These are phyloP conservation scores for Calocybe indica DNA, from an alignment of 768 basidiomycete genomes.

Conservation along the genomic window DNA sequence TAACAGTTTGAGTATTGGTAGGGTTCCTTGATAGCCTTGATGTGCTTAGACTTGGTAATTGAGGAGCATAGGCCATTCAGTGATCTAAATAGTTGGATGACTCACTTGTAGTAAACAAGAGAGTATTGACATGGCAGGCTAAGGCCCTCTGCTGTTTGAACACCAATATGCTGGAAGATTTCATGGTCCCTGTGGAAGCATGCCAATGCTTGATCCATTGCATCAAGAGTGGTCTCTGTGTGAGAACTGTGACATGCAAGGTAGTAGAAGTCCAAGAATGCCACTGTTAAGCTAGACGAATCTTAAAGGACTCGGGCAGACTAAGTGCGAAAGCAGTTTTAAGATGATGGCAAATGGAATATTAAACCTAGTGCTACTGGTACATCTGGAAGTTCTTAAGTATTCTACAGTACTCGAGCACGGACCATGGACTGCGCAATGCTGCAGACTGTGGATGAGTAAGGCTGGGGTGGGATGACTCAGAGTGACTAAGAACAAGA, in stretches of 20 bases:
- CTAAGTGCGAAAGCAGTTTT: too few relatives aligned
- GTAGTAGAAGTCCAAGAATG: slow-evolving; percentile 25
- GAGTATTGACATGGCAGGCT: slow-evolving; percentile 15
- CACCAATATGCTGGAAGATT: slow-evolving; percentile 13
- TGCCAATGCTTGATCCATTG: slow-evolving; percentile 13
- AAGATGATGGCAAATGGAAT: too few relatives aligned
- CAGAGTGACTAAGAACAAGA: too few relatives aligned
- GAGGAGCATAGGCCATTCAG: slow-evolving; percentile 25
- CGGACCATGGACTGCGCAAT: too few relatives aligned
- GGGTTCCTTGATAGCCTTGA: slow-evolving; percentile 25
- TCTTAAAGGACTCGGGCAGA: too few relatives aligned
- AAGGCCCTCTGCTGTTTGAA: slow-evolving; percentile 2
- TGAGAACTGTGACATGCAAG: slow-evolving; percentile 14
- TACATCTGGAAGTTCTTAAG: too few relatives aligned
- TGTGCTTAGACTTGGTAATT: slow-evolving; percentile 26
- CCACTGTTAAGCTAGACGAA: too few relatives aligned
- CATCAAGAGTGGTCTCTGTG: too few relatives aligned
- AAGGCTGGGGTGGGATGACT: too few relatives aligned
- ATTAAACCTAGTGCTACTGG: too few relatives aligned
- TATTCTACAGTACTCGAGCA: too few relatives aligned
- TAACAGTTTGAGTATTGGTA: slow-evolving; percentile 24
- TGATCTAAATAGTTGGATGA: slow-evolving; percentile 17
- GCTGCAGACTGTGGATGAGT: too few relatives aligned
- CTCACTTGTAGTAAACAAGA: slow-evolving; percentile 14
- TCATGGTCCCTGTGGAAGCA: slow-evolving; percentile 18